Evolutionary conservation across 371 early-diverging fungal species (phyloP).

Genomic region (Funneliformis caledonium): DNA sequence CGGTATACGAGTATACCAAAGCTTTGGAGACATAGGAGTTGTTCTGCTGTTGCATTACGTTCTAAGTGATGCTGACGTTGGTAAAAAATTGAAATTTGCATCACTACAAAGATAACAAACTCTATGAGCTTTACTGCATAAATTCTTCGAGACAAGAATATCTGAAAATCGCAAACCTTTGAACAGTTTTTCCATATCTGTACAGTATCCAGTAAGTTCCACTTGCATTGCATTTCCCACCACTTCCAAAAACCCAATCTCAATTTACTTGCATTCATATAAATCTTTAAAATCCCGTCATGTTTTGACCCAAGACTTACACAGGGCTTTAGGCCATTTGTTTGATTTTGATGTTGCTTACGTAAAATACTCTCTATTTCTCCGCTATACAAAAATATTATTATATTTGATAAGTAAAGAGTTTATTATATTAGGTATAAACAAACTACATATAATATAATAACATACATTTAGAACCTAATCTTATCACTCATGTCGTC

Average conservation of each 20-base stretch:
- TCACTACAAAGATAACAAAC: not conserved
- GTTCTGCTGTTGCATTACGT: not conserved
- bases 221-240: not conserved
- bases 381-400: slow-evolving; percentile 14
- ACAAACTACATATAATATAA: not conserved
- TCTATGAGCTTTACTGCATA: not conserved
- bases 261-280: slow-evolving; percentile 36
- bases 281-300: slow-evolving; percentile 35
- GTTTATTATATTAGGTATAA: slow-evolving; percentile 1
- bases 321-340: slow-evolving; percentile 29
- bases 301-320: slow-evolving; percentile 33
- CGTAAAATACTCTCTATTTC: slow-evolving; percentile 24
- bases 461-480: slow-evolving; percentile 35
- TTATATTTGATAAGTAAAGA: slow-evolving; percentile 11
- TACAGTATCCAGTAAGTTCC: not conserved
- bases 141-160: not conserved
- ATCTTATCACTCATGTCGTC: slow-evolving; percentile 31
- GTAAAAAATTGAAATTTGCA: not conserved
- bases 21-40: slow-evolving; percentile 32
- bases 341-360: slow-evolving; percentile 30
- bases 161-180: slow-evolving; percentile 23
- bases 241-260: slow-evolving; percentile 25
- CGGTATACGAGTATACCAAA: slow-evolving; percentile 36
- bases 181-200: slow-evolving; percentile 26
- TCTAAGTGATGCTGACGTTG: not conserved